Percentiles rank a stretch among this genome's conserved stretches.
These are phyloP conservation scores for Penicillium bovifimosum DNA, from an alignment of 495 filamentous ascomycete genomes.

Conservation along the genomic window DNA sequence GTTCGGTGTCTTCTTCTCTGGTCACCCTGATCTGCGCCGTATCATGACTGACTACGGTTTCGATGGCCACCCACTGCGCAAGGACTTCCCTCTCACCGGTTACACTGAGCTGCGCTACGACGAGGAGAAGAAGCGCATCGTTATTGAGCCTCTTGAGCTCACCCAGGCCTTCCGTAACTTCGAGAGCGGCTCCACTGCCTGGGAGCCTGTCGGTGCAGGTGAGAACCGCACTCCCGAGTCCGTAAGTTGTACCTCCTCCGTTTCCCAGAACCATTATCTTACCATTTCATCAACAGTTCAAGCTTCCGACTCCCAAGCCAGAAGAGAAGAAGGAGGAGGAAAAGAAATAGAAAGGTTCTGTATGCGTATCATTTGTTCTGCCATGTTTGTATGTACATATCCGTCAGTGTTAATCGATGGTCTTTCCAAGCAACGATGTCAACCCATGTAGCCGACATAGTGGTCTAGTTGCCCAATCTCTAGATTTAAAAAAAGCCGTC, in stretches of 20 bases:
- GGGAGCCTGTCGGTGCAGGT: constrained; percentile 90
- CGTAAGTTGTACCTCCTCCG: constrained; percentile 29
- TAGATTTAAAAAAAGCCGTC: not conserved
- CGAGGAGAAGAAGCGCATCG: constrained; percentile 99
- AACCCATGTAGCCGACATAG: not conserved
- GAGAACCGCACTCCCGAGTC: constrained; percentile 73
- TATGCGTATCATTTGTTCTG: constrained; percentile 37
- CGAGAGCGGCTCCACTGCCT: constrained; percentile 65
- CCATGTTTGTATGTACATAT: constrained; percentile 45
- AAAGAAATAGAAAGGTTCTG: constrained; percentile 71
- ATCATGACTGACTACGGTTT: constrained; percentile 99
- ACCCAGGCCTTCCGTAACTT: constrained; percentile 99
- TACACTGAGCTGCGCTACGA: constrained; percentile 98
- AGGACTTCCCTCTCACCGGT: constrained; percentile 96
- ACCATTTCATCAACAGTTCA: constrained; percentile 51
- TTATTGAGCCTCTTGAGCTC: constrained; percentile 93
- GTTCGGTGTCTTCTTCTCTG: constrained; percentile 94
- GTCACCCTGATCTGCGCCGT: constrained; percentile 90
- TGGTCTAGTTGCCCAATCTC: not conserved
- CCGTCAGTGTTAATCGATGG: constrained; percentile 35
- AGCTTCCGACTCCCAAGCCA: constrained; percentile 90
- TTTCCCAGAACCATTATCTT: not conserved
- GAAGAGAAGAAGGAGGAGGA: constrained; percentile 85
- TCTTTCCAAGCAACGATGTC: constrained; percentile 7
- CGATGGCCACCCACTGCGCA: constrained; percentile 93